phyloP scores from a whole-genome alignment of 805 yeast species.

The Zygotorulaspora danielsina region DNA sequence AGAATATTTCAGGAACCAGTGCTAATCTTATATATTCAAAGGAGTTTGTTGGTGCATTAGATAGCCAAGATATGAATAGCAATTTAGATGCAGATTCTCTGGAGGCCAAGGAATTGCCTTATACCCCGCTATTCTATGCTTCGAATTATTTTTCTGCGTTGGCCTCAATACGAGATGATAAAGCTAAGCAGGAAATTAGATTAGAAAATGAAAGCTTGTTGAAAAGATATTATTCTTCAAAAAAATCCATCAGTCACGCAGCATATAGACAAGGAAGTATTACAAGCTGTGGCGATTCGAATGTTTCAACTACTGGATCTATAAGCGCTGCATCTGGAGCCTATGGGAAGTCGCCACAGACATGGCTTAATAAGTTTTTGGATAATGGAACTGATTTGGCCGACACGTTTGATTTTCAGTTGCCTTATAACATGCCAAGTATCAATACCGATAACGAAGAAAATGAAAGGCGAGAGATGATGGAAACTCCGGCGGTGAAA shows the following conservation, averaged over 20 bases:
- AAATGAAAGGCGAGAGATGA: constrained; percentile 5
- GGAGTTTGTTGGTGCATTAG: not conserved
- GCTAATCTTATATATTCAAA: not conserved
- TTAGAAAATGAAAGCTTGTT: constrained; percentile 15
- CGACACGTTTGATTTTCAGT: constrained; percentile 14
- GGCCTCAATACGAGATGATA: constrained; percentile 4
- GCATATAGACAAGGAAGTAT: constrained; percentile 21
- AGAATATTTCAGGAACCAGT: not conserved
- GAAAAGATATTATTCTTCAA: constrained; percentile 17
- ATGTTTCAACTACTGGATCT: constrained; percentile 13
- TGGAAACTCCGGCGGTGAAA: constrained; percentile 10
- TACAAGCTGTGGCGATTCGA: constrained; percentile 15
- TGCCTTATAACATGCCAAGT: not conserved
- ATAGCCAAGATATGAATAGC: not conserved
- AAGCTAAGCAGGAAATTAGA: constrained; percentile 7
- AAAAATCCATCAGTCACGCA: constrained; percentile 12
- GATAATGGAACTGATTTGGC: constrained; percentile 15
- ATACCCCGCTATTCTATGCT: constrained; percentile 12
- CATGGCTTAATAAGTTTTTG: constrained; percentile 17
- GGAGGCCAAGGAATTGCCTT: not conserved
- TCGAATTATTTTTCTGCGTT: constrained; percentile 17
- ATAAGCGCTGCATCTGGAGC: constrained; percentile 14
- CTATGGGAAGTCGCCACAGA: not conserved
- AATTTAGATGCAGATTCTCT: not conserved
- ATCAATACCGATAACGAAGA: constrained; percentile 6